phyloP scores from a whole-genome alignment of 1,284 basidiomycete genomes.

The Trametes hirsuta region DNA sequence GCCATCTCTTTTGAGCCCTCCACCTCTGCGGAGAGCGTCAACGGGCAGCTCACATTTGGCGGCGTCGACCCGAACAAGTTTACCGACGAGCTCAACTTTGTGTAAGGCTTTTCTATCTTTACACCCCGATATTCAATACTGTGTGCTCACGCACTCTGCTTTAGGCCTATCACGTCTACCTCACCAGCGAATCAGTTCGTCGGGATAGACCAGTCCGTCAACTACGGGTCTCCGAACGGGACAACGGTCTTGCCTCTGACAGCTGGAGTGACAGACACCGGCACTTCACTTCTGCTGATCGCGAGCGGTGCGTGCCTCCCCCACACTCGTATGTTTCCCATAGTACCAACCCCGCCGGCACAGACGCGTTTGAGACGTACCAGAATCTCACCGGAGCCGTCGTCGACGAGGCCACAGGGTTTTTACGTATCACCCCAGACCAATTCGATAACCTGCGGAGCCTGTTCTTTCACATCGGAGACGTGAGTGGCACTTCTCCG shows the following conservation, averaged over 20 bases:
- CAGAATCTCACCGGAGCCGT: conserved; percentile 50
- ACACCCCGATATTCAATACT: too few relatives aligned
- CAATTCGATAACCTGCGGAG: conserved; percentile 55
- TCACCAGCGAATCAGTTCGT: conserved; percentile 55
- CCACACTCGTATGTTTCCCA: neutral
- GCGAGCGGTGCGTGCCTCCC: conserved; percentile 31
- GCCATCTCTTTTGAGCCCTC: conserved; percentile 52
- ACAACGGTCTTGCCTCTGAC: conserved; percentile 48
- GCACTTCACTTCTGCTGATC: conserved; percentile 44
- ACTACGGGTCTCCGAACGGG: conserved; percentile 44
- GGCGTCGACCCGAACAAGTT: conserved; percentile 50
- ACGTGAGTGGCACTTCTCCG: conserved; percentile 2
- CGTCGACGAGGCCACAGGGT: conserved; percentile 48
- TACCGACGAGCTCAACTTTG: conserved; percentile 49
- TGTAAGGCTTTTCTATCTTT: conserved; percentile 34
- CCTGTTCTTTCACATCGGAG: conserved; percentile 56
- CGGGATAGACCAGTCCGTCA: conserved; percentile 63
- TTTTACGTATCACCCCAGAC: conserved; percentile 51
- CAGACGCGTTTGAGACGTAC: conserved; percentile 54
- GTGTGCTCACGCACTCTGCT: neutral
- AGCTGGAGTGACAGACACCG: conserved; percentile 68
- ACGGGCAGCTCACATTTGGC: conserved; percentile 43
- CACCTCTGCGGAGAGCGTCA: conserved; percentile 25
- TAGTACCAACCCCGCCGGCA: conserved; percentile 36
- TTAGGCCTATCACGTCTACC: conserved; percentile 49